Conservation (phyloP, 2,329 filamentous ascomycete genomes). For the Achaetomium macrosporum region DNA sequence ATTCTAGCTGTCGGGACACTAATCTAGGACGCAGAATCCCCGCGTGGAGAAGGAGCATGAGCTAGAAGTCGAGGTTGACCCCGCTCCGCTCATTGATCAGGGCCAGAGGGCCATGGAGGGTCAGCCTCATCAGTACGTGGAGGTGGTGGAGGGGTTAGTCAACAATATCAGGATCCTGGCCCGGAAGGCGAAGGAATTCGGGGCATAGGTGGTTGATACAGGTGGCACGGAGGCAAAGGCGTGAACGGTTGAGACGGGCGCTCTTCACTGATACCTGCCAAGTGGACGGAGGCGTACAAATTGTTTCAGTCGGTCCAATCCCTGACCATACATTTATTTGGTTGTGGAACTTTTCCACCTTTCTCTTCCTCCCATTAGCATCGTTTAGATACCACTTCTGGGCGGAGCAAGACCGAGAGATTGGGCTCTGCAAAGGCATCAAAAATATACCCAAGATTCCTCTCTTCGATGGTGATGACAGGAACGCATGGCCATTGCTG, state of each 20-base stretch:
- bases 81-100: slow-evolving; percentile 58
- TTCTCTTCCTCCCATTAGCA: background rate
- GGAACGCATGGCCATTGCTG: no score
- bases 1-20: background rate
- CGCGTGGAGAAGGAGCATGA: slow-evolving; percentile 64
- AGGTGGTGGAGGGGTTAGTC: slow-evolving; percentile 66
- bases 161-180: slow-evolving; percentile 64
- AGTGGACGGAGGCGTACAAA: background rate
- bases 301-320: background rate
- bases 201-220: background rate
- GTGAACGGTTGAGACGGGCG: background rate
- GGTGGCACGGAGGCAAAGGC: background rate
- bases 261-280: background rate
- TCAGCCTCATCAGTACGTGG: slow-evolving; percentile 55
- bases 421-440: slow-evolving; percentile 8
- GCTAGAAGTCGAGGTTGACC: slow-evolving; percentile 71
- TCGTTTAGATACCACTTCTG: slow-evolving; percentile 15
- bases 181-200: slow-evolving; percentile 18
- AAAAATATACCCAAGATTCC: slow-evolving; percentile 4
- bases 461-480: no score
- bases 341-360: background rate
- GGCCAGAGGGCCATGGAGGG: slow-evolving; percentile 49
- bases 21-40: slow-evolving; percentile 29
- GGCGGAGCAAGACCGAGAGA: slow-evolving; percentile 7
- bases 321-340: background rate